phyloP scores from a whole-genome alignment of 306 rosid species.

The Quercus cerris region DNA sequence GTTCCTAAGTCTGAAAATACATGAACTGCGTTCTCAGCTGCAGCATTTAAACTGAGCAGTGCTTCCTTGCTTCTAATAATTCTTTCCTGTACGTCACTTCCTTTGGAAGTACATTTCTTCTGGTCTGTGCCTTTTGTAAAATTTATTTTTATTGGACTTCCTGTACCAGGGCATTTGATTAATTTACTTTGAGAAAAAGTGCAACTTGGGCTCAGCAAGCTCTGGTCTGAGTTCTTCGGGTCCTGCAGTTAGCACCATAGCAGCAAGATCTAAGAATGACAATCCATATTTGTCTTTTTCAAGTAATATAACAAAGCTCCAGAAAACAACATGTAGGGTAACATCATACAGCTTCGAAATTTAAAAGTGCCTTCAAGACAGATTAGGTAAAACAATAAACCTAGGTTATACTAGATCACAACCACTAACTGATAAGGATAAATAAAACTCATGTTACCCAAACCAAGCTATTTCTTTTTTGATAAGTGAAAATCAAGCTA shows the following conservation, averaged over 20 bases:
- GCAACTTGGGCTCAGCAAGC: slow-evolving; percentile 10
- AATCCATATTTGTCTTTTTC: slow-evolving; percentile 13
- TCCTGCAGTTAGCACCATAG: slow-evolving; percentile 31
- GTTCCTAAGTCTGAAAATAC: slow-evolving; percentile 31
- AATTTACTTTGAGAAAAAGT: slow-evolving; percentile 17
- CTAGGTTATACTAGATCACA: background rate
- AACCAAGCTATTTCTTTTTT: too few relatives aligned
- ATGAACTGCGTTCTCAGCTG: slow-evolving; percentile 44
- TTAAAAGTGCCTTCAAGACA: background rate
- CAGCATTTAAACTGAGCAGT: slow-evolving; percentile 43
- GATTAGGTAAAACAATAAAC: background rate
- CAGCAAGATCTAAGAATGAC: slow-evolving; percentile 21
- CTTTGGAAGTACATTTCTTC: slow-evolving; percentile 9
- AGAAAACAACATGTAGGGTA: background rate
- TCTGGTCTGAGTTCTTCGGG: slow-evolving; percentile 24
- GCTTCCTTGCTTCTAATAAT: slow-evolving; percentile 53
- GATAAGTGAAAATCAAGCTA: too few relatives aligned
- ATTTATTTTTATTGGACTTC: slow-evolving; percentile 22
- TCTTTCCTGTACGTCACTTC: slow-evolving; percentile 30
- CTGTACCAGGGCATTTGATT: slow-evolving; percentile 17
- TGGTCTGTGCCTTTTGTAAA: slow-evolving; percentile 11
- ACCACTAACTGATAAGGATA: background rate
- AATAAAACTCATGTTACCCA: background rate
- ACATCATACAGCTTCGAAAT: background rate
- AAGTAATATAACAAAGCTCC: background rate